These are phyloP conservation scores for Sphagnum tenellum DNA, from an alignment of 225 moss, liverwort and hornwort species.

Conservation along the genomic window DNA sequence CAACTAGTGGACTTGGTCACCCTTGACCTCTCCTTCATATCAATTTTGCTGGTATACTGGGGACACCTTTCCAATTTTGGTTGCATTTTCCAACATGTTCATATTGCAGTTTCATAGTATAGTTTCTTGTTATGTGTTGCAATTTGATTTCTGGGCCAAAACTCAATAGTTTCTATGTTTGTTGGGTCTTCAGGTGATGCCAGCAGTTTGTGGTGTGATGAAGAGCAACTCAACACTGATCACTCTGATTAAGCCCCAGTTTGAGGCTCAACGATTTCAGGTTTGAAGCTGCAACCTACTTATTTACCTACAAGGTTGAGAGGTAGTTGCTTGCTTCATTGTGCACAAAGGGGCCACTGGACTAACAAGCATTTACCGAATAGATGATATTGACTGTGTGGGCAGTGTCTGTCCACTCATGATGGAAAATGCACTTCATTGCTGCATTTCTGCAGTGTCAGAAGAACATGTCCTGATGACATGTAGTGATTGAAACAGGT, in stretches of 20 bases:
- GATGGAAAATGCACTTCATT: not conserved
- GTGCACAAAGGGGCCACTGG: not conserved
- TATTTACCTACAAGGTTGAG: conserved; percentile 2
- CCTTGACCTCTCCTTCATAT: conserved; percentile 91
- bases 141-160: too few relatives aligned
- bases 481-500: conserved; percentile 23
- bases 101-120: too few relatives aligned
- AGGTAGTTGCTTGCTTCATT: conserved; percentile 1
- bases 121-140: too few relatives aligned
- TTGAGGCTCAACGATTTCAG: conserved; percentile 84
- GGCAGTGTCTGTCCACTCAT: not conserved
- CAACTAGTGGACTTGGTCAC: conserved; percentile 87
- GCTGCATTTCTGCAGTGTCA: not conserved
- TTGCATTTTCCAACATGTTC: not conserved
- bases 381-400: not conserved
- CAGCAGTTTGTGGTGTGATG: conserved; percentile 74
- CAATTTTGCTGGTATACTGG: conserved; percentile 55
- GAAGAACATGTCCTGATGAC: not conserved
- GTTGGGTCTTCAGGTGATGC: conserved; percentile 48
- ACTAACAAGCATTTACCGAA: not conserved
- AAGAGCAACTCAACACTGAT: conserved; percentile 69
- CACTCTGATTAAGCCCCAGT: conserved; percentile 90
- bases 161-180: not conserved
- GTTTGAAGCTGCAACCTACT: conserved; percentile 8
- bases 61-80: too few relatives aligned